A percentile compares a stretch with the other conserved stretches of the same genome.
Conservation (phyloP, 2,329 filamentous ascomycete genomes). For the Cadophora malorum region DNA sequence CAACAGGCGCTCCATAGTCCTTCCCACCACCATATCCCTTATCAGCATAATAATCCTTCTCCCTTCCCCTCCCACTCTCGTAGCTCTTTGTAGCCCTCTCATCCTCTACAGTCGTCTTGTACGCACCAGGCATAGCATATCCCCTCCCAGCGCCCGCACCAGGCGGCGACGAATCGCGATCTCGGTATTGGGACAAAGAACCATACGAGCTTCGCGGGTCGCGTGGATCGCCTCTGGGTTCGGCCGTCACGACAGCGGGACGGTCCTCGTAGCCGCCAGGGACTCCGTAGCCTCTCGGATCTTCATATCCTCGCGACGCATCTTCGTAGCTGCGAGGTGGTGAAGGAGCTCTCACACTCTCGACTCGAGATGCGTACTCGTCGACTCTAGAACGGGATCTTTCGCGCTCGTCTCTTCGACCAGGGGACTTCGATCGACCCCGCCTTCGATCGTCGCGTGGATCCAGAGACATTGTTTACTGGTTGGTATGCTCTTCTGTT, state of each 20-base stretch:
- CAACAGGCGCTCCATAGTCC: conserved; percentile 24
- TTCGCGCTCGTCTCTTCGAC: conserved; percentile 37
- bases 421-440: conserved; percentile 42
- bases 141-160: neutral
- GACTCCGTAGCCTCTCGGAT: conserved; percentile 3
- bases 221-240: conserved; percentile 27
- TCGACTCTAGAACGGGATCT: conserved; percentile 36
- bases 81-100: conserved; percentile 33
- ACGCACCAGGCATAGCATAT: conserved; percentile 35
- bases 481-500: neutral
- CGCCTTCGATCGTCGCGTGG: conserved; percentile 40
- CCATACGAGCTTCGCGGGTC: conserved; percentile 26
- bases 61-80: conserved; percentile 27
- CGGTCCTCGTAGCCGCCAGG: conserved; percentile 23
- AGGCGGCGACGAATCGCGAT: conserved; percentile 17
- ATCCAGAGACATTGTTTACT: conserved; percentile 41
- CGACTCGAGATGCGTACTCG: conserved; percentile 25
- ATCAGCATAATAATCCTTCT: conserved; percentile 36
- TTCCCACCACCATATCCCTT: conserved; percentile 31
- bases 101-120: conserved; percentile 26
- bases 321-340: conserved; percentile 32
- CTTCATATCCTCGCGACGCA: conserved; percentile 21
- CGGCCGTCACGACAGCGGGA: conserved; percentile 27
- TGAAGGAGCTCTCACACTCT: conserved; percentile 23
- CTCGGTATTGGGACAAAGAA: conserved; percentile 22